phyloP scores from a whole-genome alignment of 306 rosid genomes.

The Cucumis melo region DNA sequence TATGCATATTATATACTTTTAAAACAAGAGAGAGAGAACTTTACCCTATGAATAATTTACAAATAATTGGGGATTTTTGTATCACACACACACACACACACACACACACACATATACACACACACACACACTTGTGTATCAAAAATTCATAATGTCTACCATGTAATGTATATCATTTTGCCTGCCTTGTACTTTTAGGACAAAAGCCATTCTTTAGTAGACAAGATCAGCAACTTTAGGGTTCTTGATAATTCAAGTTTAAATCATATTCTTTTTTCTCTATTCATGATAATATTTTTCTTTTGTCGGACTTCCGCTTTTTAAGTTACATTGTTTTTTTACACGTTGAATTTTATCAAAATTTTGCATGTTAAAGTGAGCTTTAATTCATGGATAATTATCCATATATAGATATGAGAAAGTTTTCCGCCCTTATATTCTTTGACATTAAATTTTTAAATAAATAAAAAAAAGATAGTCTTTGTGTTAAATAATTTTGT shows the following conservation, averaged over 20 bases:
- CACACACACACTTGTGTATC: neutral
- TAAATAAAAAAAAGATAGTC: too few relatives aligned
- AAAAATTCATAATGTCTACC: neutral
- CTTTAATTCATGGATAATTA: too few relatives aligned
- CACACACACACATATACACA: neutral
- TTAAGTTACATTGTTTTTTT: neutral
- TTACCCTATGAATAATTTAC: neutral
- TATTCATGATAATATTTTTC: too few relatives aligned
- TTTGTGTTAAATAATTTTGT: too few relatives aligned
- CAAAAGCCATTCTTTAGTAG: neutral
- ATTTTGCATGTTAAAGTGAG: too few relatives aligned
- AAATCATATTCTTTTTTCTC: too few relatives aligned
- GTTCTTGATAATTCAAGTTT: neutral
- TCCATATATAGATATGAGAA: too few relatives aligned
- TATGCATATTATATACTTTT: neutral
- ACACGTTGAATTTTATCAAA: neutral
- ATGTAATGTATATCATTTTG: neutral
- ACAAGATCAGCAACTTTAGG: neutral
- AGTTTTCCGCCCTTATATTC: too few relatives aligned
- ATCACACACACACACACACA: neutral
- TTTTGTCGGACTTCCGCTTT: neutral
- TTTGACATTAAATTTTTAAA: too few relatives aligned
- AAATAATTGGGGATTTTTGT: neutral
- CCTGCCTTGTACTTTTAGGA: neutral
- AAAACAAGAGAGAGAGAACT: neutral